These are phyloP conservation scores for Camellia sinensis DNA, from an alignment of 148 eudicot genomes.

Conservation along the genomic window DNA sequence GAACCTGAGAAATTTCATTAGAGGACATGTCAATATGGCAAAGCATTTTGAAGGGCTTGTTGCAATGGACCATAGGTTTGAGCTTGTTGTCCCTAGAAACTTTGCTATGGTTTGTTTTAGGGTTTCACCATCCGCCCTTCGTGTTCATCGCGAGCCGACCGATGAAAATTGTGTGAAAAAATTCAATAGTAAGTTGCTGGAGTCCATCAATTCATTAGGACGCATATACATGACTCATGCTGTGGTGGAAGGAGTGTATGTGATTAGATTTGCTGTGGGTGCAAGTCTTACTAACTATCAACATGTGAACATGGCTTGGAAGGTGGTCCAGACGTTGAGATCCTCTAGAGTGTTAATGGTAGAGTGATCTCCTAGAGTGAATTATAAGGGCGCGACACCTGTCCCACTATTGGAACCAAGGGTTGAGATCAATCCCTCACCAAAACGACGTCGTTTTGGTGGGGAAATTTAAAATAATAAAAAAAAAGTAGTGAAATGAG, in stretches of 20 bases:
- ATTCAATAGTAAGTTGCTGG: constrained; percentile 38
- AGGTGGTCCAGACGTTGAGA: constrained; percentile 26
- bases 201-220: constrained; percentile 40
- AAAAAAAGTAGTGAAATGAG: no score
- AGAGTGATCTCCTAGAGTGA: no score
- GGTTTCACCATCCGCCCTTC: constrained; percentile 26
- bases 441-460: no score
- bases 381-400: no score
- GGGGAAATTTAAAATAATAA: no score
- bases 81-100: constrained; percentile 40
- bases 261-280: constrained; percentile 46
- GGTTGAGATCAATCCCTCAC: no score
- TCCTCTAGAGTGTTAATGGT: no score
- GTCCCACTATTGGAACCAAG: no score
- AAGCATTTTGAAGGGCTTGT: constrained; percentile 30
- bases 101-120: constrained; percentile 49
- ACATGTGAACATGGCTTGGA: constrained; percentile 43
- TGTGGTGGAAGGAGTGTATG: constrained; percentile 31
- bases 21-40: constrained; percentile 44
- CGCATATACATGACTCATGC: constrained; percentile 41
- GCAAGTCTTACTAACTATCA: constrained; percentile 35
- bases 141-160: not conserved
- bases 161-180: constrained; percentile 25
- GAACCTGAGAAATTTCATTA: constrained; percentile 31
- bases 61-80: constrained; percentile 27